Base-by-base conservation (phyloP, 2,329 filamentous ascomycete genomes). In the Exophiala sideris region DNA sequence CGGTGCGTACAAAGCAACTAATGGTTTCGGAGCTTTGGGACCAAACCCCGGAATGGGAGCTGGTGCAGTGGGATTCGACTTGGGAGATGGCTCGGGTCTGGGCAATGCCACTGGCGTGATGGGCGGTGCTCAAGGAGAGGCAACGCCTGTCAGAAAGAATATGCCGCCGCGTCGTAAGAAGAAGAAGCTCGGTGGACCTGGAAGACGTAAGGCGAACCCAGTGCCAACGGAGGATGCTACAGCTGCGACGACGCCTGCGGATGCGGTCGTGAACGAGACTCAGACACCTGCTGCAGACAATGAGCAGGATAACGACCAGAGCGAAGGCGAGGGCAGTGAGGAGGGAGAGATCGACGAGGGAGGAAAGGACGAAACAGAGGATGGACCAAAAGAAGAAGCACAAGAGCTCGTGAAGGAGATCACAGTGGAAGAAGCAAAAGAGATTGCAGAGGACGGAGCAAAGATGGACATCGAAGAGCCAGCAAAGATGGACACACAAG, bases 141-240 rank as follows among this genome's bases (percentile, higher is more conserved):
- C 55, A 20, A 52, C 60, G 20, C 60, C 62, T 3, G 50, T 50
- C 3, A 47, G 60, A 41, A 57, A 57, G 51, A 64, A 63, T 38
- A 59, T 62, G 44, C 62, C 62, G 10, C 62, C 62, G 4, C 53
- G 48, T 21, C 52, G 59, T 7, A 64, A 64, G 57, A 63, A 60
- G 57, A 64, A 62, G 60, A 63, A 61, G 59, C 53, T 57, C 11
- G 61, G 61, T 39, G 61, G 61, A 24, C 61, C 61, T 32, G 61
- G 61, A 8, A 36, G 61, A 36, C 51, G 48, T 16, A 62, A 60
- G 50, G 49, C 49, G n/a, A 45, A 49, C 18, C 49, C 56, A 16
- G 47, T 45, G 32, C 41, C 52, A 21, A 14, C 40, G 6, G 52
- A 41, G 46, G 41, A 20, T 2, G 36, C 16, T 32, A n/a, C 35